A percentile compares a stretch with the other conserved stretches of the same genome.
Conservation (phyloP, 2,329 filamentous ascomycete genomes). For the Neobulgaria alba region DNA sequence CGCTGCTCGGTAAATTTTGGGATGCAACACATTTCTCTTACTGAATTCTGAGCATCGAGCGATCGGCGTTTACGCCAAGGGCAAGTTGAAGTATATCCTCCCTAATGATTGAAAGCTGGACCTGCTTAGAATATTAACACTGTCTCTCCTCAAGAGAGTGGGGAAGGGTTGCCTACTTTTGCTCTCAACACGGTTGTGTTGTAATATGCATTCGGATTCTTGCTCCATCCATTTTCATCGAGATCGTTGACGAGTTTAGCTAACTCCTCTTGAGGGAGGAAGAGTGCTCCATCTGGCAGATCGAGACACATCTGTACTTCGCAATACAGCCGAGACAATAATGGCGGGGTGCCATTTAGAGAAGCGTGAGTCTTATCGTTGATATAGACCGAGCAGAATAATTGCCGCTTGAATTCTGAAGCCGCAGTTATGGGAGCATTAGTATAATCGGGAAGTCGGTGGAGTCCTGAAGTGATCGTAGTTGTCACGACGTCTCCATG, state of each 20-base stretch:
- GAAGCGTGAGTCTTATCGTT: conserved; percentile 22
- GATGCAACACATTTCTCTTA: conserved; percentile 3
- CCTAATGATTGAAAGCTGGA: conserved; percentile 15
- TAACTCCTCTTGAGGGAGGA: conserved; percentile 16
- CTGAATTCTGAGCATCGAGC: conserved; percentile 18
- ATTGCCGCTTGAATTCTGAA: conserved; percentile 22
- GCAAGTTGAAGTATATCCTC: conserved; percentile 26
- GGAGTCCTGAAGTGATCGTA: conserved; percentile 20
- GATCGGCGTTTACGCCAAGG: conserved; percentile 20
- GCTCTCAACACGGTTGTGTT: conserved; percentile 14
- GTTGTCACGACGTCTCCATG: conserved; percentile 22
- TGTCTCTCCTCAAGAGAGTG: too few species aligned
- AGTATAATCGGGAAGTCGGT: conserved; percentile 21
- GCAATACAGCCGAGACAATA: conserved; percentile 20
- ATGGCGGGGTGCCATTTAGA: conserved; percentile 22
- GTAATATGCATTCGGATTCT: conserved; percentile 11
- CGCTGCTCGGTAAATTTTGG: neutral
- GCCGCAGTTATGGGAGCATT: conserved; percentile 18
- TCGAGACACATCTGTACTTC: conserved; percentile 20
- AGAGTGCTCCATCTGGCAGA: conserved; percentile 19
- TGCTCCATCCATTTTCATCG: conserved; percentile 23
- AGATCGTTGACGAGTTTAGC: conserved; percentile 11
- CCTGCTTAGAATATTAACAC: too few species aligned
- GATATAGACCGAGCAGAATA: conserved; percentile 20
- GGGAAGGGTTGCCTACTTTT: too few species aligned